phyloP scores from a whole-genome alignment of 2,329 filamentous ascomycete genomes.

The Stagonosporopsis tanaceti region DNA sequence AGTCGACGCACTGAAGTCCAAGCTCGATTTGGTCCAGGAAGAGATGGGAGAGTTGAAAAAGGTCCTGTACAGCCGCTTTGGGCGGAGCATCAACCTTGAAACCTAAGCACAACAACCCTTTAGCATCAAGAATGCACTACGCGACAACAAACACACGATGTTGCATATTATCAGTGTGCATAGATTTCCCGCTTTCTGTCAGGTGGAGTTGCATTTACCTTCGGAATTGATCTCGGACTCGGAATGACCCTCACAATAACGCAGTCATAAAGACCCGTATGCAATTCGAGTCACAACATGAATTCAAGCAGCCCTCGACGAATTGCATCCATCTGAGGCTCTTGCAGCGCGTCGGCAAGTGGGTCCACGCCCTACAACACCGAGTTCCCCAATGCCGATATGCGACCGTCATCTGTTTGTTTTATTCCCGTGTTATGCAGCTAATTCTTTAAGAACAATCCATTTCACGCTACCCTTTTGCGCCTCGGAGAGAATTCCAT shows the following conservation, averaged over 20 bases:
- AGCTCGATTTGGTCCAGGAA: slow-evolving; percentile 75
- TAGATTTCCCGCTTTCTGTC: background rate
- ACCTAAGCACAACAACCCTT: slow-evolving; percentile 58
- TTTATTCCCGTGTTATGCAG: slow-evolving; percentile 23
- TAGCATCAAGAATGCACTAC: background rate
- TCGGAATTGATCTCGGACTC: slow-evolving; percentile 21
- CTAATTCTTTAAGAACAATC: slow-evolving; percentile 20
- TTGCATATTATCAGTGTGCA: background rate
- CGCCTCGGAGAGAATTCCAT: slow-evolving; percentile 23
- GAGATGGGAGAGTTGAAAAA: slow-evolving; percentile 93
- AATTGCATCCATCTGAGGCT: slow-evolving; percentile 11
- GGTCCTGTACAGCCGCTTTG: slow-evolving; percentile 91
- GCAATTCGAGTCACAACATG: slow-evolving; percentile 11
- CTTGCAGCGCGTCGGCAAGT: slow-evolving; percentile 16
- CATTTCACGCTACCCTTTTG: slow-evolving; percentile 10
- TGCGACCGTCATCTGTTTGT: slow-evolving; percentile 19
- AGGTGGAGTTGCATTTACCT: background rate
- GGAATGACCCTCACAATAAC: slow-evolving; percentile 6
- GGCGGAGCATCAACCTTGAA: slow-evolving; percentile 95
- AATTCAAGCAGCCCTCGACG: slow-evolving; percentile 4
- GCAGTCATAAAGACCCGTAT: background rate
- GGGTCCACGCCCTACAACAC: slow-evolving; percentile 16
- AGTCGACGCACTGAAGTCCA: slow-evolving; percentile 78
- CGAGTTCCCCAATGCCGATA: slow-evolving; percentile 12
- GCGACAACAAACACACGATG: slow-evolving; percentile 2